phyloP scores from a whole-genome alignment of 257 asterid genomes.

The Eustoma russellianum region DNA sequence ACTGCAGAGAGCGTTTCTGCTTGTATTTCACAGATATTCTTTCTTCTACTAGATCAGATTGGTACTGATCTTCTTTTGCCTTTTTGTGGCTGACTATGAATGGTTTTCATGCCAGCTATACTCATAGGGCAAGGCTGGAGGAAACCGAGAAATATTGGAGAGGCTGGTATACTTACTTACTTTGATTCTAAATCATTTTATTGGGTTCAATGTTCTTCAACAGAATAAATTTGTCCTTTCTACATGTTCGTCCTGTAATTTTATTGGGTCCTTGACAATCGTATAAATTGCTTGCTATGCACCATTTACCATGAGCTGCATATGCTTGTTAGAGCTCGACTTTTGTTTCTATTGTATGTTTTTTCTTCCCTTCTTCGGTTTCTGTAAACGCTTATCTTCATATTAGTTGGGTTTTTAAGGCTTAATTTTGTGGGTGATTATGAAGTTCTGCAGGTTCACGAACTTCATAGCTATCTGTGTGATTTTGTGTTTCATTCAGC shows the following conservation, averaged over 20 bases:
- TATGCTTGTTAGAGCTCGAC: neutral
- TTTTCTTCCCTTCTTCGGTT: neutral
- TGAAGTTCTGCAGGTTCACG: too few species aligned
- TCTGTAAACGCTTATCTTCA: neutral
- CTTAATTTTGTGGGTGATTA: neutral
- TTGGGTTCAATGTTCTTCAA: neutral
- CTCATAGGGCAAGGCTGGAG: slow-evolving; percentile 81
- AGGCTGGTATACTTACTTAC: slow-evolving; percentile 62
- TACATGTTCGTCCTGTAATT: neutral
- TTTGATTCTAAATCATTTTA: slow-evolving; percentile 3
- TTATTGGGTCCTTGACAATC: too few species aligned
- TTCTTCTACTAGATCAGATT: neutral
- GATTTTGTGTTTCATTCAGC: neutral
- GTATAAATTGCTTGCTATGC: too few species aligned
- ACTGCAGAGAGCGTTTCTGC: neutral
- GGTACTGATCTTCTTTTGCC: neutral
- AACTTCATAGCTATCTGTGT: too few species aligned
- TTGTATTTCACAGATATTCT: slow-evolving; percentile 1
- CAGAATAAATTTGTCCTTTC: neutral
- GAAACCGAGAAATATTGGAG: slow-evolving; percentile 91
- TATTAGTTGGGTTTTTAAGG: neutral
- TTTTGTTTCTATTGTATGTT: neutral
- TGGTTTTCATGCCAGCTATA: slow-evolving; percentile 32
- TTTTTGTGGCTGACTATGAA: neutral
- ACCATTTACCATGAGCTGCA: neutral